Percentiles rank a stretch among this genome's conserved stretches.
Evolutionary conservation across 176 grass and related monocot species (phyloP).

Genomic region (Poa pratensis): DNA sequence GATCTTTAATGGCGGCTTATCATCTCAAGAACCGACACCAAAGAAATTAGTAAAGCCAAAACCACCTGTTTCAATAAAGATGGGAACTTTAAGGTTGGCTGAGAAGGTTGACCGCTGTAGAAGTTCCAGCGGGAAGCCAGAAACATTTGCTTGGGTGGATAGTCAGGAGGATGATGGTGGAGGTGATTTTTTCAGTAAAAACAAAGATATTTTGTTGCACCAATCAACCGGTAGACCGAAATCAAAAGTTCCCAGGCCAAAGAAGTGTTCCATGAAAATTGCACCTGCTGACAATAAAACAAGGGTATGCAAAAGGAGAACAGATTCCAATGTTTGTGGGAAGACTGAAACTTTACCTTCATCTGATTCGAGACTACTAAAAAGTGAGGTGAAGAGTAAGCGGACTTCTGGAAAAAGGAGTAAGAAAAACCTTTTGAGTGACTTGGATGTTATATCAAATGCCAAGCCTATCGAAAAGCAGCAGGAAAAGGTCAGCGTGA

Average conservation of each 20-base stretch:
- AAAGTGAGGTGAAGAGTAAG: conserved; percentile 50
- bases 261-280: conserved; percentile 36
- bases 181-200: conserved; percentile 78
- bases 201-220: conserved; percentile 57
- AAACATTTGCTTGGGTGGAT: conserved; percentile 72
- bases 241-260: conserved; percentile 43
- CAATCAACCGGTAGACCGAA: conserved; percentile 38
- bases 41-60: conserved; percentile 47
- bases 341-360: conserved; percentile 47
- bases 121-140: conserved; percentile 43
- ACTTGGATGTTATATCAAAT: conserved; percentile 54
- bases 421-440: conserved; percentile 69
- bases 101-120: conserved; percentile 47
- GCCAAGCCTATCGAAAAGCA: conserved; percentile 47
- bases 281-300: conserved; percentile 12
- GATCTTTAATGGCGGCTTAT: conserved; percentile 57
- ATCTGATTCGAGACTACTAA: conserved; percentile 55
- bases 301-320: conserved; percentile 3
- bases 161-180: conserved; percentile 66
- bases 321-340: conserved; percentile 9
- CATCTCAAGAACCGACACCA: conserved; percentile 57
- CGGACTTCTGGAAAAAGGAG: conserved; percentile 46
- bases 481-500: conserved; percentile 40
- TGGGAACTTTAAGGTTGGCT: conserved; percentile 61
- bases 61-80: conserved; percentile 51